Conservation (phyloP, 1,139 yeast genomes). For the Yamadazyma diddensiae region DNA sequence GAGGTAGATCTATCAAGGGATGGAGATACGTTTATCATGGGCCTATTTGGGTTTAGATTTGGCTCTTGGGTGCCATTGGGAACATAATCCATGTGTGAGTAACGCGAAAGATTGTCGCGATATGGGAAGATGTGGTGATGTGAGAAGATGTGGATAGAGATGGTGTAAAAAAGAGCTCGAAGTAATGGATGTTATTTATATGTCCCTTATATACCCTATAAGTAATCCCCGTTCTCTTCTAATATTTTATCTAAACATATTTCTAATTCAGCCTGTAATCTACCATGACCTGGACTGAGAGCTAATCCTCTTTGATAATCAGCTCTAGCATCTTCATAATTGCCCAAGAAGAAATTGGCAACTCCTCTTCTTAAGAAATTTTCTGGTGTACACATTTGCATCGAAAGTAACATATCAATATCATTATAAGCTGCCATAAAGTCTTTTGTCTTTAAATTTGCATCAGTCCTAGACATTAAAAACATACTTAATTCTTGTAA, state of each 20-base stretch:
- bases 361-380: constrained; percentile 82
- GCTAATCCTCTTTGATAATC: constrained; percentile 78
- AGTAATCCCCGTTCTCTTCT: constrained; percentile 51
- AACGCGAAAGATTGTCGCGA: no score
- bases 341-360: constrained; percentile 66
- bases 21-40: no score
- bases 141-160: no score
- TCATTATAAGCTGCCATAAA: constrained; percentile 79
- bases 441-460: constrained; percentile 61
- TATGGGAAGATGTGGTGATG: no score
- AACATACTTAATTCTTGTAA: constrained; percentile 73
- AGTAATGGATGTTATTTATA: no score
- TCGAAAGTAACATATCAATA: constrained; percentile 64
- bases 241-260: constrained; percentile 45
- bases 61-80: no score
- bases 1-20: no score
- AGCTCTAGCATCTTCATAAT: constrained; percentile 67
- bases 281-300: constrained; percentile 52
- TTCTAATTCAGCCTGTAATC: constrained; percentile 40
- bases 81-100: no score
- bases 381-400: constrained; percentile 71
- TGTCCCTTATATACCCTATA: no score
- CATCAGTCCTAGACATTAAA: constrained; percentile 80
- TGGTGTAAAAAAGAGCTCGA: no score
- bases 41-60: no score